Conservation (phyloP, 257 asterid species). For the Leptodermis oblonga region DNA sequence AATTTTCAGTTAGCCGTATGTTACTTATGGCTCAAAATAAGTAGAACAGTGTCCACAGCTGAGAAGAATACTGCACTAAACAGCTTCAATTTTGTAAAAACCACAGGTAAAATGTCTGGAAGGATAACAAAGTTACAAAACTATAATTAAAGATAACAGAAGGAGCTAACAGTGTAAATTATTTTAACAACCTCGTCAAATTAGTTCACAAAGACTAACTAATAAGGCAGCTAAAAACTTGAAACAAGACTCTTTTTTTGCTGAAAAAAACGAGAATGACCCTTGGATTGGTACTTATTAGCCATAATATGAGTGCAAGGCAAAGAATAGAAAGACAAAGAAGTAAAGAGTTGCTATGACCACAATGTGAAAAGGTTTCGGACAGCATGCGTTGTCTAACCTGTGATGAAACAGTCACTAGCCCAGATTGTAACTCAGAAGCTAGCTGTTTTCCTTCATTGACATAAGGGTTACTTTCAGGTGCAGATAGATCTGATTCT, state of each 20-base stretch:
- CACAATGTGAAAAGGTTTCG: constrained; percentile 15
- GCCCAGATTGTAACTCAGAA: constrained; percentile 75
- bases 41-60: constrained; percentile 6
- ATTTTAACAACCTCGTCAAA: not conserved
- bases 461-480: constrained; percentile 65
- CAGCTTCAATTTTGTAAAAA: not conserved
- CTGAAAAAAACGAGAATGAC: constrained; percentile 4
- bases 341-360: not conserved
- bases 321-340: not conserved
- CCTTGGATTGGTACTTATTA: not conserved
- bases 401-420: constrained; percentile 94
- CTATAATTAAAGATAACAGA: not conserved
- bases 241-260: not conserved
- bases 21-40: not conserved
- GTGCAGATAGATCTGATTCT: constrained; percentile 87
- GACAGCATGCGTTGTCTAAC: constrained; percentile 36
- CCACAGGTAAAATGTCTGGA: not conserved
- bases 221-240: not conserved
- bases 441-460: constrained; percentile 73
- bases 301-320: not conserved
- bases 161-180: not conserved
- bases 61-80: not conserved
- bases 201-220: not conserved
- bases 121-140: not conserved
- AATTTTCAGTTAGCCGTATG: constrained; percentile 3